Percentiles rank a stretch among this genome's conserved stretches.
These are phyloP conservation scores for Venturia pyrina DNA, from an alignment of 2,329 filamentous ascomycete species.

Conservation along the genomic window DNA sequence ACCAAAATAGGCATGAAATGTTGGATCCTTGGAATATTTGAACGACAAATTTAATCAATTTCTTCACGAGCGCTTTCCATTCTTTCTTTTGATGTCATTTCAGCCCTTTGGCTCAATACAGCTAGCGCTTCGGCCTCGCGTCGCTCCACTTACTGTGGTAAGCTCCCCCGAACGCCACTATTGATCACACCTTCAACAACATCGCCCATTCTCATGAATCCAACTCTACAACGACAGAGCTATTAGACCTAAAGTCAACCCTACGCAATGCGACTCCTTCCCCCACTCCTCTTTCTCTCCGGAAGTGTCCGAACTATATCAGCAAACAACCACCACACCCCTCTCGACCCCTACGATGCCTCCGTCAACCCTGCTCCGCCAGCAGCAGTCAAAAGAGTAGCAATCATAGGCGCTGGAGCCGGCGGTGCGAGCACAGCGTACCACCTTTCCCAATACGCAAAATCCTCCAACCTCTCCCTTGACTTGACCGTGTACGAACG, in stretches of 20 bases:
- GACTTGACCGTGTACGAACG: conserved; percentile 87
- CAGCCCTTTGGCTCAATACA: neutral
- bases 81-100: neutral
- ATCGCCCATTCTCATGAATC: neutral
- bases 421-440: conserved; percentile 83
- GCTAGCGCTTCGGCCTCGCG: neutral
- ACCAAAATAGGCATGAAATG: too few species aligned
- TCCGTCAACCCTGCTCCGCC: neutral
- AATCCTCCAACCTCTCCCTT: conserved; percentile 47
- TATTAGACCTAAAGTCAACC: neutral
- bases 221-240: neutral
- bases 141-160: neutral
- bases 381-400: conserved; percentile 4
- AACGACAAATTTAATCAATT: too few species aligned
- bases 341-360: neutral
- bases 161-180: neutral
- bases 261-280: neutral
- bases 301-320: neutral
- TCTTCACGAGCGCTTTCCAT: too few species aligned
- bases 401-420: conserved; percentile 52
- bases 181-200: neutral
- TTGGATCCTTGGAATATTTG: too few species aligned
- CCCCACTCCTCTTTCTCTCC: neutral
- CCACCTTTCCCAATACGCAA: conserved; percentile 63
- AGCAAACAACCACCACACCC: neutral